These are phyloP conservation scores for Solanum bukasovii DNA, from an alignment of 257 asterid species.

Conservation along the genomic window DNA sequence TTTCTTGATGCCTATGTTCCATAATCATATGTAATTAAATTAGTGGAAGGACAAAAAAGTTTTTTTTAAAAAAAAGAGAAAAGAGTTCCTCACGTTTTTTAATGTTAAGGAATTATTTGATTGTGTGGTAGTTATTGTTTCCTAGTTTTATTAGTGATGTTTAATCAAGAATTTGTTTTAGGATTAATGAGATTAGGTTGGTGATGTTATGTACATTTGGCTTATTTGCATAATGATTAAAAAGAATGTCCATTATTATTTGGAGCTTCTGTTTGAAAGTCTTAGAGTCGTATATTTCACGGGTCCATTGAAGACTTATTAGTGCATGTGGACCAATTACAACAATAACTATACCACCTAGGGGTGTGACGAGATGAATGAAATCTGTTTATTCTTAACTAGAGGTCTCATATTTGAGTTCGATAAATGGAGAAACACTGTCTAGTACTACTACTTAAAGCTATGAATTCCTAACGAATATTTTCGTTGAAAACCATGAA, in stretches of 20 bases:
- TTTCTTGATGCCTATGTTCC: conserved; percentile 58
- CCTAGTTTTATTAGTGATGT: neutral
- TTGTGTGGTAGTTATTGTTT: neutral
- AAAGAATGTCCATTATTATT: neutral
- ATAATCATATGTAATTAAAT: conserved; percentile 1
- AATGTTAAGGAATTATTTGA: conserved; percentile 25
- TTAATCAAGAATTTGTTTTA: neutral
- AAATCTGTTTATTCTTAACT: accelerated
- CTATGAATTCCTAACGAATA: neutral
- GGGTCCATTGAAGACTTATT: neutral
- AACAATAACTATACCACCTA: neutral
- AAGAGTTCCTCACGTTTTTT: conserved; percentile 28
- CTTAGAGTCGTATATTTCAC: neutral
- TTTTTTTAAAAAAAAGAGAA: neutral
- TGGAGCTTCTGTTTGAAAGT: neutral
- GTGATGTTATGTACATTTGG: neutral
- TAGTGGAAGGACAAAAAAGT: neutral
- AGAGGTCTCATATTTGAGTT: accelerated
- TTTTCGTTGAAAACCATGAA: neutral
- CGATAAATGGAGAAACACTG: neutral
- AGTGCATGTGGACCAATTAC: neutral
- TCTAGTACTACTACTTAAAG: neutral
- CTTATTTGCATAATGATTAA: neutral
- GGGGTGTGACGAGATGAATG: neutral
- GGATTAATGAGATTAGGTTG: neutral